phyloP scores from a whole-genome alignment of 2,329 filamentous ascomycete genomes.

The Fusarium hainanense region DNA sequence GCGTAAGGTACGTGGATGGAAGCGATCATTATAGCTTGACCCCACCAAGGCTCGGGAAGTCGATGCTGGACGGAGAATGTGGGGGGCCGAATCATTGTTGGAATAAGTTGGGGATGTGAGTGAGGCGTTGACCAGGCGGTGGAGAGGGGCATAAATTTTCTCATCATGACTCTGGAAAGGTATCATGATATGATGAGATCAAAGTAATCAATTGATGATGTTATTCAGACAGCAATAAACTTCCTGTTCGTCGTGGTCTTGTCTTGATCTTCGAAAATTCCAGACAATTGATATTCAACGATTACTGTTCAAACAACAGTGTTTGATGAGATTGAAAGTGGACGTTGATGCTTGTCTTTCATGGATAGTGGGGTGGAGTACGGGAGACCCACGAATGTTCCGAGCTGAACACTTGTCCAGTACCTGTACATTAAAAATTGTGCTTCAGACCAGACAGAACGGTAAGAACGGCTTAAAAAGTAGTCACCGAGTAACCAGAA shows the following conservation, averaged over 20 bases:
- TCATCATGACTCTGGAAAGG: slow-evolving; percentile 13
- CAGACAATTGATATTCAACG: neutral
- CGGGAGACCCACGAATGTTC: slow-evolving; percentile 32
- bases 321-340: slow-evolving; percentile 35
- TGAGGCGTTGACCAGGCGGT: slow-evolving; percentile 40
- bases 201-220: neutral
- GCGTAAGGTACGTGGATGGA: slow-evolving; percentile 17
- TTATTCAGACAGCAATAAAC: neutral
- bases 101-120: slow-evolving; percentile 39
- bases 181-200: slow-evolving; percentile 7
- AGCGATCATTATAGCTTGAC: slow-evolving; percentile 27
- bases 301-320: slow-evolving; percentile 6
- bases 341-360: slow-evolving; percentile 32
- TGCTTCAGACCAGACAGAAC: neutral
- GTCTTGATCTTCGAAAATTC: neutral
- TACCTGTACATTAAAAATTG: slow-evolving; percentile 8
- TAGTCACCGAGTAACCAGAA: neutral
- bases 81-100: slow-evolving; percentile 38
- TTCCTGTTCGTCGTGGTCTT: neutral
- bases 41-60: slow-evolving; percentile 42
- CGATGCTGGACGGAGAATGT: slow-evolving; percentile 43
- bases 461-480: neutral
- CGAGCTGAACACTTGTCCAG: slow-evolving; percentile 27
- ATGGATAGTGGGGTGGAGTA: slow-evolving; percentile 14
- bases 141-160: slow-evolving; percentile 39